Conservation (phyloP, 495 filamentous ascomycete genomes). For the Acidiella bohemica region DNA sequence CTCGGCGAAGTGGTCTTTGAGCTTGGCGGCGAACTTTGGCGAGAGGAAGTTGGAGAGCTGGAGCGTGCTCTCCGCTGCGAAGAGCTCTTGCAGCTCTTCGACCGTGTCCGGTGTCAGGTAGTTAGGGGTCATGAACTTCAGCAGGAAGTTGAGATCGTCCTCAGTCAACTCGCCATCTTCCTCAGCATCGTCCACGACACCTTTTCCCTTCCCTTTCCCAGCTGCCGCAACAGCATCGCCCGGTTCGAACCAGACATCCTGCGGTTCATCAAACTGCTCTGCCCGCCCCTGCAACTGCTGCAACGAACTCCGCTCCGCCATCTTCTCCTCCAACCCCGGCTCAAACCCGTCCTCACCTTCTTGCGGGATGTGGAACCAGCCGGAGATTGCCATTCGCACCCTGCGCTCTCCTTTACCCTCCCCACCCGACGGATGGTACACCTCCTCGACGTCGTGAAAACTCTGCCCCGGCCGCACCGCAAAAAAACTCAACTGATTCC, state of each 20-base stretch:
- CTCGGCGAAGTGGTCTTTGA: slow-evolving; percentile 50
- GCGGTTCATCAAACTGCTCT: slow-evolving; percentile 72
- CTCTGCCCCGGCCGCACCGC: slow-evolving; percentile 93
- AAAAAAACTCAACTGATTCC: slow-evolving; percentile 97
- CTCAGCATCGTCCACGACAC: slow-evolving; percentile 28
- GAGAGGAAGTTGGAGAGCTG: slow-evolving; percentile 64
- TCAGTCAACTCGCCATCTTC: slow-evolving; percentile 49
- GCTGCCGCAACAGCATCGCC: slow-evolving; percentile 11
- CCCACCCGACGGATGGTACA: slow-evolving; percentile 55
- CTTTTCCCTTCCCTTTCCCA: slow-evolving; percentile 34
- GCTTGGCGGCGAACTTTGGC: slow-evolving; percentile 53
- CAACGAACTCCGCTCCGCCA: slow-evolving; percentile 76
- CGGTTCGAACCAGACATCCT: slow-evolving; percentile 41
- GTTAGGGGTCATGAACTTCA: slow-evolving; percentile 75
- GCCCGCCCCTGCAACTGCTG: slow-evolving; percentile 83
- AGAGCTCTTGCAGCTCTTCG: slow-evolving; percentile 62
- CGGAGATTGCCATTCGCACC: slow-evolving; percentile 91
- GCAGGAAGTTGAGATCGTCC: slow-evolving; percentile 68
- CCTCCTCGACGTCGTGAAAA: slow-evolving; percentile 98
- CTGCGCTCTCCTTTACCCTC: slow-evolving; percentile 52
- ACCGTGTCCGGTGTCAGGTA: slow-evolving; percentile 93
- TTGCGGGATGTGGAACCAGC: slow-evolving; percentile 99
- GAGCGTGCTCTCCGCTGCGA: slow-evolving; percentile 69
- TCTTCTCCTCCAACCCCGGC: slow-evolving; percentile 71
- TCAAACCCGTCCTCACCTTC: slow-evolving; percentile 88